These are phyloP conservation scores for Komagataea norvegica DNA, from an alignment of 1,139 yeast genomes.

Conservation along the genomic window DNA sequence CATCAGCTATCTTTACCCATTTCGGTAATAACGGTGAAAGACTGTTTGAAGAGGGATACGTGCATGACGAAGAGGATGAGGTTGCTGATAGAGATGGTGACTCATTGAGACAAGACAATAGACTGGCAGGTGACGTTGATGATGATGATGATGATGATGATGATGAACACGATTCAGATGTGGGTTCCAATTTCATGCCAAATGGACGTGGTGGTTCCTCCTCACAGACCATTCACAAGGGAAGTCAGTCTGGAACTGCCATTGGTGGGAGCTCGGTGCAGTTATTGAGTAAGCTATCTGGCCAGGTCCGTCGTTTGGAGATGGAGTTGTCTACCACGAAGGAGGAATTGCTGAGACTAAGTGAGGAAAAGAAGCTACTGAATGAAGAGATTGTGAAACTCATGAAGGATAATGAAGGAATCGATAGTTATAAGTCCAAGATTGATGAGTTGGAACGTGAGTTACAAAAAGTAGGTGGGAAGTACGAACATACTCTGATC, in stretches of 20 bases:
- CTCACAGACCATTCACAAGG: constrained; percentile 8
- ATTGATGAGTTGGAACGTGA: constrained; percentile 36
- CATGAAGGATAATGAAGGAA: constrained; percentile 49
- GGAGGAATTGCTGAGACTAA: constrained; percentile 55
- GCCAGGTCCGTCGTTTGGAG: constrained; percentile 74
- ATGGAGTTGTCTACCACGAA: constrained; percentile 63
- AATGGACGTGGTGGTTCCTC: too few relatives aligned
- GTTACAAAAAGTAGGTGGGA: constrained; percentile 24
- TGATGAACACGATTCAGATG: neutral
- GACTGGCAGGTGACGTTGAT: neutral
- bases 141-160: constrained; percentile 2
- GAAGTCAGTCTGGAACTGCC: constrained; percentile 23
- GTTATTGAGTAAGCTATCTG: constrained; percentile 64
- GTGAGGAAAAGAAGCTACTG: constrained; percentile 57
- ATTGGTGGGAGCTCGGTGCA: constrained; percentile 46
- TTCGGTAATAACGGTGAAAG: constrained; percentile 11
- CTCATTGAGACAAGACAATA: neutral
- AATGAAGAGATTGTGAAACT: constrained; percentile 62
- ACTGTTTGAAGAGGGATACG: constrained; percentile 1
- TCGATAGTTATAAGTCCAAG: constrained; percentile 35
- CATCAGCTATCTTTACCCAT: constrained; percentile 14
- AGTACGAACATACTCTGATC: constrained; percentile 57
- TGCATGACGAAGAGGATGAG: constrained; percentile 19
- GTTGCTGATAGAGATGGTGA: constrained; percentile 16
- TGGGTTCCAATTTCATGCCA: too few relatives aligned